Percentiles rank a stretch among this genome's conserved stretches.
Conservation (phyloP, 2,329 filamentous ascomycete species). For the Paraphoma chrysanthemicola region DNA sequence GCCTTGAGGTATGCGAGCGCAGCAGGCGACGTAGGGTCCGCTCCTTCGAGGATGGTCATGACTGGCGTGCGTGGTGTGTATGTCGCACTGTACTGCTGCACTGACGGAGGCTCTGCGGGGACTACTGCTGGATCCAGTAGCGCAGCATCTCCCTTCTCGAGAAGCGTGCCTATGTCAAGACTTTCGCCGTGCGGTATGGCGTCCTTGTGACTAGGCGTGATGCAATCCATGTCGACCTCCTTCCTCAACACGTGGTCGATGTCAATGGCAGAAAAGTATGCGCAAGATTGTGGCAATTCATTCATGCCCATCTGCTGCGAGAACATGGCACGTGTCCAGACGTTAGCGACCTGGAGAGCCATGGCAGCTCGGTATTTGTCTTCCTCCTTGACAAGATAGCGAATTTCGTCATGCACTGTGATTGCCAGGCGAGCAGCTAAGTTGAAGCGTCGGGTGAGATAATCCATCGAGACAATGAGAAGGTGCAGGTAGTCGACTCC, state of each 20-base stretch:
- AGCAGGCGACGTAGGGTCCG: conserved; percentile 44
- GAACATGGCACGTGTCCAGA: conserved; percentile 99
- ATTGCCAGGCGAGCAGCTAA: conserved; percentile 86
- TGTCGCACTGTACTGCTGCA: conserved; percentile 69
- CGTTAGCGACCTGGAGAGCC: conserved; percentile 90
- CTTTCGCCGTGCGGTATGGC: conserved; percentile 86
- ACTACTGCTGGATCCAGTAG: conserved; percentile 70
- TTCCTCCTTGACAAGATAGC: conserved; percentile 84
- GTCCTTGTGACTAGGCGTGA: conserved; percentile 84
- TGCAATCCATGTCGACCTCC: conserved; percentile 96
- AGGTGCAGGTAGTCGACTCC: conserved; percentile 97
- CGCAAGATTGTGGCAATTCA: conserved; percentile 91
- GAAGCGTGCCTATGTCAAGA: conserved; percentile 79
- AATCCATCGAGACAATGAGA: conserved; percentile 93
- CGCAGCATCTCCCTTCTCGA: conserved; percentile 74
- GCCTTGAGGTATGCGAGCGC: conserved; percentile 74
- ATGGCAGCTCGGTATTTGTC: conserved; percentile 91
- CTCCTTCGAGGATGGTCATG: conserved; percentile 71
- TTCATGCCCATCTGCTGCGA: conserved; percentile 95
- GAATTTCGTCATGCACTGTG: conserved; percentile 96
- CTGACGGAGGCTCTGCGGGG: conserved; percentile 64
- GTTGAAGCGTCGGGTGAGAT: conserved; percentile 83
- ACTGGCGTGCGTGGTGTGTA: conserved; percentile 79
- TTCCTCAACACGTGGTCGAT: conserved; percentile 96
- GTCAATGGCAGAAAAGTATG: conserved; percentile 94